Percentiles rank a stretch among this genome's conserved stretches.
These are phyloP conservation scores for Diaporthe ampelina DNA, from an alignment of 2,329 filamentous ascomycete genomes.

Conservation along the genomic window DNA sequence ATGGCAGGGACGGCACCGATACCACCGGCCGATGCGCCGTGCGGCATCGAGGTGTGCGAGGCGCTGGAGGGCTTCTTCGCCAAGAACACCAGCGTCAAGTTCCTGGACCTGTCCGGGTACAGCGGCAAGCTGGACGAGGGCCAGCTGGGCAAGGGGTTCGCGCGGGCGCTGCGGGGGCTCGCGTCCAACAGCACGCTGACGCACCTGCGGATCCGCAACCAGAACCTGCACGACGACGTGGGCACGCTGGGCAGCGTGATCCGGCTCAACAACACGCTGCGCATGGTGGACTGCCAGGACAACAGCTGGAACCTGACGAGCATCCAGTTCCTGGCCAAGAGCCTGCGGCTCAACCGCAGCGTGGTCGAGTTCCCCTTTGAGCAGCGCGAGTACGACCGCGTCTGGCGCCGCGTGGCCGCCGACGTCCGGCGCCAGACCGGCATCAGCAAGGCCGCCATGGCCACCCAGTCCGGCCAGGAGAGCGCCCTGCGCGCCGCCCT, in stretches of 20 bases:
- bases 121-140: constrained; percentile 71
- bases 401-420: constrained; percentile 44
- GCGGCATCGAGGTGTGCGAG: constrained; percentile 61
- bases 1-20: constrained; percentile 66
- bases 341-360: constrained; percentile 57
- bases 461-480: constrained; percentile 45
- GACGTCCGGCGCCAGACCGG: constrained; percentile 42
- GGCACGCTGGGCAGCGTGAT: constrained; percentile 65
- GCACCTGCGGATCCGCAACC: constrained; percentile 69
- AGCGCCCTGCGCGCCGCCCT: constrained; percentile 42
- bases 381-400: constrained; percentile 46
- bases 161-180: constrained; percentile 58
- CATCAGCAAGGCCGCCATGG: constrained; percentile 40
- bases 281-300: constrained; percentile 67
- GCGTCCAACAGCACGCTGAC: constrained; percentile 50
- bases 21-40: constrained; percentile 50
- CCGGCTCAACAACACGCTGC: constrained; percentile 61
- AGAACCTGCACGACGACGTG: constrained; percentile 67
- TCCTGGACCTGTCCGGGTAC: constrained; percentile 69
- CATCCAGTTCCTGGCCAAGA: constrained; percentile 61
- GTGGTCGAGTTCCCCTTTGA: constrained; percentile 59
- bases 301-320: constrained; percentile 69
- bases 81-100: constrained; percentile 65
- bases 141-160: constrained; percentile 67
- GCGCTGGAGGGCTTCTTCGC: constrained; percentile 65